A percentile compares a stretch with the other conserved stretches of the same genome.
Conservation (phyloP, 768 basidiomycete genomes). For the Chiua virens region DNA sequence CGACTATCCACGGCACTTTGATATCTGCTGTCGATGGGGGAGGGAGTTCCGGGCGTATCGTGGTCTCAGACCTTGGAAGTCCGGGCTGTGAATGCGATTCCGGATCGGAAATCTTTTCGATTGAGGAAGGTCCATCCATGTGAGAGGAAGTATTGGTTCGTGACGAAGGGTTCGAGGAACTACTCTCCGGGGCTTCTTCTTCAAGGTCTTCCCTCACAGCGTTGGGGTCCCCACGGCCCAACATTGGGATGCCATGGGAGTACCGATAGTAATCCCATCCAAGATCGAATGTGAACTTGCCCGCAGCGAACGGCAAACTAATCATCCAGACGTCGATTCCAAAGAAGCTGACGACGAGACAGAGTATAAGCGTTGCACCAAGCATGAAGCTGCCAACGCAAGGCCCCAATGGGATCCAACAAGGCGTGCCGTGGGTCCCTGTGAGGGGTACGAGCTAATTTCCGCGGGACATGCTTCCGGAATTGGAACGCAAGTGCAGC, state of each 20-base stretch:
- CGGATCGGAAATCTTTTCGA: too few species aligned
- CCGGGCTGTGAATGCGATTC: neutral
- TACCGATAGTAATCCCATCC: conserved; percentile 55
- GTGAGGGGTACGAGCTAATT: conserved; percentile 35
- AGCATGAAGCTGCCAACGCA: conserved; percentile 71
- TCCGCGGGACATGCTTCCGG: conserved; percentile 51
- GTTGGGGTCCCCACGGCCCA: conserved; percentile 5
- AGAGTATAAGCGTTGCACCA: conserved; percentile 62
- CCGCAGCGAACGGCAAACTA: conserved; percentile 73
- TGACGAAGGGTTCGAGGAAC: neutral
- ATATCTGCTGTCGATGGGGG: neutral
- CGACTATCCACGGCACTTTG: neutral
- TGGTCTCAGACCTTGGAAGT: neutral
- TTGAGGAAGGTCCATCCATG: too few species aligned
- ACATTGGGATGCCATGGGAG: conserved; percentile 24
- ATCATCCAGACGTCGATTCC: conserved; percentile 83
- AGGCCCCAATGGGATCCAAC: conserved; percentile 71
- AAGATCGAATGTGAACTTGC: conserved; percentile 71
- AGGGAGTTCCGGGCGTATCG: neutral
- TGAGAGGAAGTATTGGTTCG: too few species aligned
- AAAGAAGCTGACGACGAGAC: conserved; percentile 75
- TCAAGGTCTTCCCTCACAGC: neutral
- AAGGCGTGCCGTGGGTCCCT: conserved; percentile 61
- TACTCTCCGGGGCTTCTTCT: neutral
- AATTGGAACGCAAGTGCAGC: conserved; percentile 60